Evolutionary conservation across 2,329 filamentous ascomycete species (phyloP), one percentile per base, ranked within the genome.

Genomic region (Pseudogymnoascus sp.): DNA sequence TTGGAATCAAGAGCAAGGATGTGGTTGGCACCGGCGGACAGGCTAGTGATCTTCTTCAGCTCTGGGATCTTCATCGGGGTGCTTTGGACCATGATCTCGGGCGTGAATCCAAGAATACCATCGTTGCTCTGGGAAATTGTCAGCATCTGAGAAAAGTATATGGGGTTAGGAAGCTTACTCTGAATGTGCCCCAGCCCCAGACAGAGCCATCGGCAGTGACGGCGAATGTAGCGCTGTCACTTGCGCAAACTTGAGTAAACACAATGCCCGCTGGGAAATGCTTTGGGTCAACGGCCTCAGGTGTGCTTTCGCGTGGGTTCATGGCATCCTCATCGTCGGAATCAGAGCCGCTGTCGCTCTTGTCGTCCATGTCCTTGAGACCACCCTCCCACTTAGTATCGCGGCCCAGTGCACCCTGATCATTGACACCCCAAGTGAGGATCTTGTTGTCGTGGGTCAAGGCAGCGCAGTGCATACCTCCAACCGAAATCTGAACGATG

Each of bases 351-450:
- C 77, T 75, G 18, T 76, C 75, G n/a, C 62, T 64, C 54, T 73
- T 71, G 30, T 78, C 79, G 50, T 79, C 78, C 12, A 79, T 78
- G 60, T 85, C 81, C 61, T 82, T 79, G 30, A 82, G 73, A 16
- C 84, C 85, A 57, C 87, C 87, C 2, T 87, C 83, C 80, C 86
- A 87, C 11, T 76, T 76, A 2, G 88, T 92, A 70, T 89, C 83
- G 70, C 90, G 81, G 41, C 90, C 90, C 37, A 95, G 81, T 7
- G 90, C 89, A 65, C 88, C 88, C 70, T 92, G 86, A 70, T 95
- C 90, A 71, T 94, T 94, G 67, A 94, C 90, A 60, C 90, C 90
- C 90, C 90, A 95, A 28, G 89, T 92, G 60, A 91, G 77, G 67
- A 95, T 88, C 75, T 86, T 86, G 78, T 92, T 90, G 73, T 93